Base-by-base conservation (phyloP, 2,329 filamentous ascomycete species). In the Ophioceras dolichostomum region DNA sequence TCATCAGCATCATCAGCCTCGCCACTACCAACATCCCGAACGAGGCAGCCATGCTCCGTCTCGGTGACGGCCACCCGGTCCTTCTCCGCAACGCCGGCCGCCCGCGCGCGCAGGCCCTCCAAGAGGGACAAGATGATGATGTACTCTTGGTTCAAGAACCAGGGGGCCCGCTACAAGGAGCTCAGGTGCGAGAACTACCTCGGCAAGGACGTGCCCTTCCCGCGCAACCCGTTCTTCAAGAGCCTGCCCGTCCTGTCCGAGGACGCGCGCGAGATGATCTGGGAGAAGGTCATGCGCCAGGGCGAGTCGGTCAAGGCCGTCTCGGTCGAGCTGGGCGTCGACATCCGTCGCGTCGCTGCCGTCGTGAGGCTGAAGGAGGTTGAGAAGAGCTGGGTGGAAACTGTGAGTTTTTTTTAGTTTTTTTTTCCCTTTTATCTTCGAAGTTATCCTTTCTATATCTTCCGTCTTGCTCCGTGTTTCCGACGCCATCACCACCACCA, bases 311-410 rank as follows among this genome's bases (percentile, higher is more conserved):
- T 94, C 43, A 79, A 85, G 50, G 72, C 72, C 31, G 83, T 93
- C 16, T 88, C 84, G 52, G 80, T 81, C 2, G 73, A 85, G 50
- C 71, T 83, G 48, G 75, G 78, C 20, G 74, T 94, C 18, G 86
- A 91, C 51, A 80, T 94, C 59, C 75, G 83, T 51, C 73, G 88
- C 49, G 82, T 94, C 14, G 87, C 79, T 20, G 88, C 88, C 17
- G 83, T 94, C 16, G 81, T 94, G 41, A 68, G 88, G 49, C 64
- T 95, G 50, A 89, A 89, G 64, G 77, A 86, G 57, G 68, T 94
- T 46, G 86, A 95, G 64, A 86, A 81, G 62, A 67, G 79, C 46
- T 87, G 80, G 84, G 56, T 70, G 44, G n/a, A n/a, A n/a, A n/a
- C n/a, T n/a, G n/a, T n/a, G n/a, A n/a, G 17, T 27, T 29, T 12